phyloP scores from a whole-genome alignment of 169 alveolate species.

The Besnoitia besnoiti region DNA sequence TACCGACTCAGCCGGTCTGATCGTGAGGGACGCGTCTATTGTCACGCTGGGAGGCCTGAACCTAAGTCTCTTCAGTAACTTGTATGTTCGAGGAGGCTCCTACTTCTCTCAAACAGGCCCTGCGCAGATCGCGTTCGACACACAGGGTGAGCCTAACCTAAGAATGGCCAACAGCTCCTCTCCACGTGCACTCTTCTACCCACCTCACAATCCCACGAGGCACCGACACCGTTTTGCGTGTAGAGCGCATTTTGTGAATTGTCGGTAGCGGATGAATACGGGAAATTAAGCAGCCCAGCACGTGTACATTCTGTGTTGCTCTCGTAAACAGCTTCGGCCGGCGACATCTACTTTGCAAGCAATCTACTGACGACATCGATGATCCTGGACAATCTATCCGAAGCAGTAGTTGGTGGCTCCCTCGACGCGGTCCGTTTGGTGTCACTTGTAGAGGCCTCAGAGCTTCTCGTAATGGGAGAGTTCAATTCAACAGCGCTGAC shows the following conservation, averaged over 20 bases:
- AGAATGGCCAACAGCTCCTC: no score
- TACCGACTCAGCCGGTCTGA: neutral
- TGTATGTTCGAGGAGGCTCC: neutral
- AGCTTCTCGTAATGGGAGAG: neutral
- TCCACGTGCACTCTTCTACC: no score
- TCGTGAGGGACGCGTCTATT: neutral
- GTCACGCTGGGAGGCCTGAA: neutral
- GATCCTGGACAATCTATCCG: neutral
- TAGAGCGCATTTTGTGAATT: no score
- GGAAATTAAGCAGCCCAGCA: neutral
- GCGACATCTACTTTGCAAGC: conserved; percentile 11
- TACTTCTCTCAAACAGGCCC: neutral
- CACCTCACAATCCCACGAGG: no score
- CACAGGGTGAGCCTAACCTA: neutral
- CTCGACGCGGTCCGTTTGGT: neutral
- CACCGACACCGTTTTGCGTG: no score
- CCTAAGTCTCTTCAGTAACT: neutral
- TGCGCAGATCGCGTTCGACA: neutral
- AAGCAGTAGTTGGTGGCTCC: conserved; percentile 13
- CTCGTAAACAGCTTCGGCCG: neutral
- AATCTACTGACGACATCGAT: neutral
- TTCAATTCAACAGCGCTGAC: neutral
- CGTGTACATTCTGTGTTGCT: neutral
- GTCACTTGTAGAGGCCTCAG: neutral
- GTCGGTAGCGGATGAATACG: no score